phyloP scores from a whole-genome alignment of 352 stramenopile genomes.

The Phytophthora boehmeriae region DNA sequence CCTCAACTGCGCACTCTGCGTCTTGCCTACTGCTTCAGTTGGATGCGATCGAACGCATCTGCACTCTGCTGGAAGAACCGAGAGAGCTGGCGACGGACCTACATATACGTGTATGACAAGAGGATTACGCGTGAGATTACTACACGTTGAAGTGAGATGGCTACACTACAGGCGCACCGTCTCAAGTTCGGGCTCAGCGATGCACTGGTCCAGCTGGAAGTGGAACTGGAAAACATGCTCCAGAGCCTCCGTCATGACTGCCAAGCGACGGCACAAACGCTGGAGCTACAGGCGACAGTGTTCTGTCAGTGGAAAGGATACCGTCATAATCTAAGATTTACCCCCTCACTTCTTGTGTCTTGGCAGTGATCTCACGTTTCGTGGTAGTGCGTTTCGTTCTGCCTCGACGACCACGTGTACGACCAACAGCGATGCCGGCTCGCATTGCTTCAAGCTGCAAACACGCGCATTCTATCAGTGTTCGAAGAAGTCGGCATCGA shows the following conservation, averaged over 20 bases:
- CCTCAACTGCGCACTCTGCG: no score
- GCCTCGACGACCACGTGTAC: slow-evolving; percentile 2
- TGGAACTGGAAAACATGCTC: slow-evolving; percentile 64
- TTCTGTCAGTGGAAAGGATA: no score
- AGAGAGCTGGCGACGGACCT: slow-evolving; percentile 16
- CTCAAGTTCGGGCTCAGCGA: slow-evolving; percentile 48
- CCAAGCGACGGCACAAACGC: slow-evolving; percentile 34
- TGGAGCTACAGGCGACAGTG: slow-evolving; percentile 30
- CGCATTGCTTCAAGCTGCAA: slow-evolving; percentile 26
- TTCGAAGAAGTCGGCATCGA: background rate
- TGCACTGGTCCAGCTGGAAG: slow-evolving; percentile 41
- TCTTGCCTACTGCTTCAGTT: background rate
- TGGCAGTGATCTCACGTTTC: slow-evolving; percentile 10
- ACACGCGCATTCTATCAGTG: background rate
- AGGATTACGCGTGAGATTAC: background rate
- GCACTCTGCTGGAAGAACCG: slow-evolving; percentile 18
- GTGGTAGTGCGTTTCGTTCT: background rate
- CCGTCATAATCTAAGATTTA: background rate
- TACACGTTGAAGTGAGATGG: slow-evolving; percentile 1
- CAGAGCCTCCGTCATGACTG: slow-evolving; percentile 38
- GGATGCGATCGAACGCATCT: background rate
- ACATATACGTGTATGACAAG: no score
- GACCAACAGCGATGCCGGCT: background rate
- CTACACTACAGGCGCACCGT: slow-evolving; percentile 23
- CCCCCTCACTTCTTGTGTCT: slow-evolving; percentile 20